phyloP scores from a whole-genome alignment of 1,139 yeast genomes.

The Zygosaccharomyces pseudobailii region DNA sequence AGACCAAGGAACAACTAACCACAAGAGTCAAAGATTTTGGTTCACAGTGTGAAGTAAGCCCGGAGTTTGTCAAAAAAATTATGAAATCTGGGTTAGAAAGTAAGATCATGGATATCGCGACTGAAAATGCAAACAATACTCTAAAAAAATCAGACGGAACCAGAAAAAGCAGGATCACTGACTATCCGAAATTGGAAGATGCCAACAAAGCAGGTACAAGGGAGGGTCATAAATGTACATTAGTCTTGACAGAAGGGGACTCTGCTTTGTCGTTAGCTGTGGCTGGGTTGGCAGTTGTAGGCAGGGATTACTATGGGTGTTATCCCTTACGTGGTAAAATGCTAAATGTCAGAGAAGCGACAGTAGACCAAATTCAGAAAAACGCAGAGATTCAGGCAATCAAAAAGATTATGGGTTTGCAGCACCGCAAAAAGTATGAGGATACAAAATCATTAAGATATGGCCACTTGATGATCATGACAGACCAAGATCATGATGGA shows the following conservation, averaged over 20 bases:
- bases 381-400: slow-evolving; percentile 93
- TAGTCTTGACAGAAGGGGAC: slow-evolving; percentile 95
- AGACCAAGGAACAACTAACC: slow-evolving; percentile 93
- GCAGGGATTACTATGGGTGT: slow-evolving; percentile 92
- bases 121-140: slow-evolving; percentile 83
- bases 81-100: slow-evolving; percentile 80
- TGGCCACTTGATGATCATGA: slow-evolving; percentile 98
- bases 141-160: slow-evolving; percentile 89
- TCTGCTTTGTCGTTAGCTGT: slow-evolving; percentile 93
- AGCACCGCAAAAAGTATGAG: slow-evolving; percentile 82
- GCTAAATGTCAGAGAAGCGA: slow-evolving; percentile 92
- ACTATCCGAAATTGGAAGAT: slow-evolving; percentile 86
- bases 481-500: slow-evolving; percentile 99
- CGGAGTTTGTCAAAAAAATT: slow-evolving; percentile 66
- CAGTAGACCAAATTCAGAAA: slow-evolving; percentile 86
- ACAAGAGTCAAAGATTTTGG: slow-evolving; percentile 89
- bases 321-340: slow-evolving; percentile 95
- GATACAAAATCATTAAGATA: slow-evolving; percentile 75
- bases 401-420: slow-evolving; percentile 92
- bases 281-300: slow-evolving; percentile 91
- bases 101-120: slow-evolving; percentile 75
- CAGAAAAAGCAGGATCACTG: slow-evolving; percentile 78
- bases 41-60: slow-evolving; percentile 66
- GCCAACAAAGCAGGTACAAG: slow-evolving; percentile 96
- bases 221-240: slow-evolving; percentile 87